Evolutionary conservation across 352 stramenopile species (phyloP), one percentile per base, ranked within the genome.

Genomic region (Pythium grandisporangium): DNA sequence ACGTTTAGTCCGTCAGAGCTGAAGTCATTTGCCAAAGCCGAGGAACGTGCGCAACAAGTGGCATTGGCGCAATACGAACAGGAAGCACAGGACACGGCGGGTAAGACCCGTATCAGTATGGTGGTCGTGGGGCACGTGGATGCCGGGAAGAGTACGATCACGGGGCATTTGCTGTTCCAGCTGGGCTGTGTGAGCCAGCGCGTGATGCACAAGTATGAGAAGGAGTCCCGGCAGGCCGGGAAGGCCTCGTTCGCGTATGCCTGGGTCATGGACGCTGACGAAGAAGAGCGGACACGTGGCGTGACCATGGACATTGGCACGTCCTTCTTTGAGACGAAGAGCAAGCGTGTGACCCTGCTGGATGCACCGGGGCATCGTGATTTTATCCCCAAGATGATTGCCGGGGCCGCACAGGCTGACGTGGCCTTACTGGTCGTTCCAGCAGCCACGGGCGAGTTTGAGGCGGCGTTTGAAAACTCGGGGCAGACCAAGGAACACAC

Each of bases 361-460:
- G 96, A 99, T 63, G 95, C 96, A 6, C 96, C 96, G 4, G 96
- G 96, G 0, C 96, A 99, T 51, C 72, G 76, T 16, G 96, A 99
- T 51, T 99, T 98, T 47, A 95, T 99, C 30, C 91, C 93, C 5
- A 96, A 97, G 55, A 98, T 98, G 93, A 99, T 99, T 58, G 86
- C 84, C 3, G 93, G 94, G 4, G 90, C 95, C 1, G 86, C 83
- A 30, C 89, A 94, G 35, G 89, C 87, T 16, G 90, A 97, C 40
- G 84, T 93, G 11, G 89, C 85, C 3, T 57, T 99, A 34, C 62
- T 99, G 24, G 95, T 99, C 1, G 92, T 99, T 13, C 93, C 95
- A 14, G 93, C 93, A 0, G 84, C 80, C 0, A 94, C 76, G 1
- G 96, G 95, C 16, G 92, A 97, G 61, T 98, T 98, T 51, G 93